Conservation (phyloP, 805 yeast genomes). For the Torulaspora gathmanii region DNA sequence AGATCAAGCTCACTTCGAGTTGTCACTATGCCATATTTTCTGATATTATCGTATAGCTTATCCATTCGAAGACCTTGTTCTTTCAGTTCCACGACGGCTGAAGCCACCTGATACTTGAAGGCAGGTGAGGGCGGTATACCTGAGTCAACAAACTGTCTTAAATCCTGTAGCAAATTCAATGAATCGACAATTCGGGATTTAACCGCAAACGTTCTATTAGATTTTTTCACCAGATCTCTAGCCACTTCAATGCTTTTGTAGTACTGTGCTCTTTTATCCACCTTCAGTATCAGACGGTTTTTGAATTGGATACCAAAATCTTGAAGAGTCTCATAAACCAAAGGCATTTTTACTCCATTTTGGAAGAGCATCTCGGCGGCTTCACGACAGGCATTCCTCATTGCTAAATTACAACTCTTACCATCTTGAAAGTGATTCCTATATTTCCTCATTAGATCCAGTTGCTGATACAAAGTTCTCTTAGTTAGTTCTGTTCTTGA, state of each 20-base stretch:
- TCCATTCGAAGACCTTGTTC: constrained; percentile 33
- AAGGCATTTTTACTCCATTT: constrained; percentile 32
- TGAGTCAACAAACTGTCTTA: constrained; percentile 26
- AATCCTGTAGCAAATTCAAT: constrained; percentile 18
- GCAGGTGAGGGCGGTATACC: constrained; percentile 25
- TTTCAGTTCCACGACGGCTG: constrained; percentile 21
- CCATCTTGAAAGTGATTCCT: constrained; percentile 21
- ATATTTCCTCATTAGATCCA: constrained; percentile 18
- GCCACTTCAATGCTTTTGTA: constrained; percentile 31
- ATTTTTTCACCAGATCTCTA: constrained; percentile 22
- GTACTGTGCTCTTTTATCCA: constrained; percentile 26
- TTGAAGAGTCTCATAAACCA: constrained; percentile 26
- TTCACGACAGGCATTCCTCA: constrained; percentile 18
- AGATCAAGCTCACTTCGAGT: constrained; percentile 13
- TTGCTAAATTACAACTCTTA: constrained; percentile 5
- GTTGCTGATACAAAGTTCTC: constrained; percentile 15
- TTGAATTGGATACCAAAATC: constrained; percentile 27
- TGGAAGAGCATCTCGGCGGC: constrained; percentile 24
- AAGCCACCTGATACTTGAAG: constrained; percentile 18
- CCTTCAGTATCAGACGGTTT: constrained; percentile 13
- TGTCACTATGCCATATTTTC: constrained; percentile 20
- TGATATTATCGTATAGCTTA: constrained; percentile 26
- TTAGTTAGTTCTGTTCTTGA: constrained; percentile 22
- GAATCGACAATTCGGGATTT: constrained; percentile 20
- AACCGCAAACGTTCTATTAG: constrained; percentile 18